Percentiles rank a stretch among this genome's conserved stretches.
phyloP scores from a whole-genome alignment of 1,139 yeast species.

The Pichia sp. region DNA sequence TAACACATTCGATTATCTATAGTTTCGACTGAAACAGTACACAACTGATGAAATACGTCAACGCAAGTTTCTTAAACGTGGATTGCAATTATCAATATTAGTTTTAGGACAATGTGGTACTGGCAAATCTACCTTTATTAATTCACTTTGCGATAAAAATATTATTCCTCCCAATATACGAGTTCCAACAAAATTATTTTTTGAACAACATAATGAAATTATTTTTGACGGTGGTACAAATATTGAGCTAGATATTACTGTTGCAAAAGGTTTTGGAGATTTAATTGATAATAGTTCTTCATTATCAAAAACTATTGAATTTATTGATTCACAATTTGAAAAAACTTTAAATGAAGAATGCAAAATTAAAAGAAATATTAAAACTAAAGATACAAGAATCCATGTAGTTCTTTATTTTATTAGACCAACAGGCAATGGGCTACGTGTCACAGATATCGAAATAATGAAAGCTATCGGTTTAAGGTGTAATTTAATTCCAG shows the following conservation, averaged over 20 bases:
- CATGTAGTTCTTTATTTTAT: conserved; percentile 90
- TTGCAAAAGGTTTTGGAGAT: conserved; percentile 43
- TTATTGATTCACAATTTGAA: conserved; percentile 38
- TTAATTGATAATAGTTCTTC: conserved; percentile 31
- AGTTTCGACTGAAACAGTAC: conserved; percentile 18
- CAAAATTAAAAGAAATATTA: conserved; percentile 37
- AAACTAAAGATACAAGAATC: conserved; percentile 65
- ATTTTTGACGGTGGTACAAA: conserved; percentile 38
- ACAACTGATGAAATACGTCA: conserved; percentile 46
- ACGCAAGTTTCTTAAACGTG: conserved; percentile 52
- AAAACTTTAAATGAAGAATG: conserved; percentile 39
- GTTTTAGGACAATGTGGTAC: conserved; percentile 57
- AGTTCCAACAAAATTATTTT: conserved; percentile 21
- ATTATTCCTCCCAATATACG: conserved; percentile 23
- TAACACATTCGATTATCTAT: background rate
- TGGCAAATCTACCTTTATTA: conserved; percentile 60
- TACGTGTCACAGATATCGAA: conserved; percentile 73
- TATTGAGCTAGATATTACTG: conserved; percentile 35
- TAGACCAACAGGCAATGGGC: conserved; percentile 78
- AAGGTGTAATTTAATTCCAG: conserved; percentile 88
- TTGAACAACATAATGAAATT: conserved; percentile 24
- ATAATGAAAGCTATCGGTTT: conserved; percentile 78
- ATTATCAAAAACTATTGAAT: conserved; percentile 24
- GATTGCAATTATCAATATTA: conserved; percentile 50
- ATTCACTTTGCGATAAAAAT: conserved; percentile 46